These are phyloP conservation scores for Eudorina sp. DNA, from an alignment of 139 green algal genomes.

Conservation along the genomic window DNA sequence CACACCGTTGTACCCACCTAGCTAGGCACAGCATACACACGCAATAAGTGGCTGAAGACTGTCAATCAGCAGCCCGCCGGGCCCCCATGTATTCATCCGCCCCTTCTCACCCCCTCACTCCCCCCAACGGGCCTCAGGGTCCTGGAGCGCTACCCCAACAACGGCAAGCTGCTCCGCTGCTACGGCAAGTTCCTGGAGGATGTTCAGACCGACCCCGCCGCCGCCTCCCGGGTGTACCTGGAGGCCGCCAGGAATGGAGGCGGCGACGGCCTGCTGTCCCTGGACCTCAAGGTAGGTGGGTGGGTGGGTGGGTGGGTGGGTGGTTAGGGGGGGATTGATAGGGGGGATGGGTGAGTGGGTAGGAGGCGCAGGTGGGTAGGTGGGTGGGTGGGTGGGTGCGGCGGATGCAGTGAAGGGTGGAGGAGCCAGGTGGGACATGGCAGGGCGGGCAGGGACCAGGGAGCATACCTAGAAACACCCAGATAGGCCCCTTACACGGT, in stretches of 20 bases:
- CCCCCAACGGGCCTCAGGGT: slow-evolving; percentile 3
- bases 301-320: not conserved
- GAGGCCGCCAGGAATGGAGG: slow-evolving; percentile 35
- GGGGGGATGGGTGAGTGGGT: not conserved
- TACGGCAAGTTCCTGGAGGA: slow-evolving; percentile 66
- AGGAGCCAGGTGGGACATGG: no score
- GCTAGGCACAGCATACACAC: no score
- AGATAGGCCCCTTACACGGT: no score
- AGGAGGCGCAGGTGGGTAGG: not conserved
- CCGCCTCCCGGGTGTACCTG: slow-evolving; percentile 7
- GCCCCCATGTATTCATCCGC: no score
- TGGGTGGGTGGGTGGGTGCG: not conserved
- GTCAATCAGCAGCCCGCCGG: no score
- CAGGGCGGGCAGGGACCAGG: no score
- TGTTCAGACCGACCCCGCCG: slow-evolving; percentile 44
- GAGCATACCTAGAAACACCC: no score
- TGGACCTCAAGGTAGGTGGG: slow-evolving; percentile 29
- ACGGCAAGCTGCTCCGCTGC: slow-evolving; percentile 55
- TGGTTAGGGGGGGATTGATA: not conserved
- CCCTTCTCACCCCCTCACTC: not conserved
- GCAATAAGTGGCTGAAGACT: no score
- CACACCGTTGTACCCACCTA: no score
- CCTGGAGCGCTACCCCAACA: slow-evolving; percentile 63
- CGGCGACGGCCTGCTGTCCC: slow-evolving; percentile 17
- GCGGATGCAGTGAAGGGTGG: no score